Conservation (phyloP, 73 alveolate species). For the Symbiodinium natans region DNA sequence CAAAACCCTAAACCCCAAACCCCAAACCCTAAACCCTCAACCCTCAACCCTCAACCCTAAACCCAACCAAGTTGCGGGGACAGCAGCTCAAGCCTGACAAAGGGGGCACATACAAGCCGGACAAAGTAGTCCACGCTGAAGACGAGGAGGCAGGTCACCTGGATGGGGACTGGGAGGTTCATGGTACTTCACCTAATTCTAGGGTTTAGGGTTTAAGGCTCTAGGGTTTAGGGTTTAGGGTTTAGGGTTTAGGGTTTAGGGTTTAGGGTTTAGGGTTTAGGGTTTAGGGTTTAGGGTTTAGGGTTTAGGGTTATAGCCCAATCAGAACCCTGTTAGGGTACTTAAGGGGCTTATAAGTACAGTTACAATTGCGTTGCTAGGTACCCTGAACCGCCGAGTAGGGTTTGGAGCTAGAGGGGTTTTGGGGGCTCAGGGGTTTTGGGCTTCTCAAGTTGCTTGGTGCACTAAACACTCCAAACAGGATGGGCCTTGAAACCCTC, state of each 20-base stretch:
- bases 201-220: not conserved
- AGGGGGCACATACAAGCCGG: slow-evolving; percentile 37
- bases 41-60: not conserved
- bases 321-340: too few species aligned
- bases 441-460: not conserved
- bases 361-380: too few species aligned
- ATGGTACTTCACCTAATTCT: too few species aligned
- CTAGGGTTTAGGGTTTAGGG: not conserved
- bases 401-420: too few species aligned
- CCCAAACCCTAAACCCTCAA: not conserved
- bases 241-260: too few species aligned
- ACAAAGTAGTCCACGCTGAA: slow-evolving; percentile 62
- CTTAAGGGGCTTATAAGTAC: too few species aligned
- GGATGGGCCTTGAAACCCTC: not conserved
- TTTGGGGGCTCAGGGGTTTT: not conserved
- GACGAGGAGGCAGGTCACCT: slow-evolving; percentile 22
- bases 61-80: not conserved
- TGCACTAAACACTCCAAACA: not conserved
- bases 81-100: slow-evolving; percentile 20
- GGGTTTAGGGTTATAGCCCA: too few species aligned
- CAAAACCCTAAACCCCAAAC: not conserved
- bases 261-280: not conserved
- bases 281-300: not conserved
- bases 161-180: not conserved
- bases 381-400: not conserved